Percentiles rank a stretch among this genome's conserved stretches.
Evolutionary conservation across 2,329 filamentous ascomycete genomes (phyloP).

Genomic region (Macrophomina pseudophaseolina): DNA sequence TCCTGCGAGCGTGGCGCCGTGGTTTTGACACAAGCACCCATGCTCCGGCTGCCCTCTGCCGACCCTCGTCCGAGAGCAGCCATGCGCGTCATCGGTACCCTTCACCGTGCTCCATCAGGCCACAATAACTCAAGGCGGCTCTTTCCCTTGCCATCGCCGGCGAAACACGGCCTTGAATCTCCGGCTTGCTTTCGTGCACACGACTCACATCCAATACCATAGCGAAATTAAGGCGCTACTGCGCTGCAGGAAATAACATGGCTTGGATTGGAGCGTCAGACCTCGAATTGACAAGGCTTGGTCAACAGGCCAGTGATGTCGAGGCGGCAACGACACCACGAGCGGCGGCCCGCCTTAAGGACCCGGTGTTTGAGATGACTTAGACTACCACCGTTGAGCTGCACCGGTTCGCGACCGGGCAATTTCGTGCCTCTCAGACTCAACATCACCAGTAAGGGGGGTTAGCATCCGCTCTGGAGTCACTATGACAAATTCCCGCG

Average conservation of each 20-base stretch:
- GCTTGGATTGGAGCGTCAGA: constrained; percentile 6
- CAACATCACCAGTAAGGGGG: not conserved
- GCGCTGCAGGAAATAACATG: not conserved
- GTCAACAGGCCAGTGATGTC: not conserved
- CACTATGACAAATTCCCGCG: constrained; percentile 1
- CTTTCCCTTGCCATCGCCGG: not conserved
- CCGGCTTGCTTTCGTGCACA: not conserved
- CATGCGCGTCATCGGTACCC: constrained; percentile 15
- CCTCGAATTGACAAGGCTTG: not conserved
- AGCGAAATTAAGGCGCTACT: not conserved
- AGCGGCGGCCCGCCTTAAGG: constrained; percentile 9
- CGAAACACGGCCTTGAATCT: not conserved
- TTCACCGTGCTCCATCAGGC: not conserved
- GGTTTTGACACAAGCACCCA: not conserved
- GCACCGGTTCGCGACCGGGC: constrained; percentile 8
- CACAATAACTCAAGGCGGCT: constrained; percentile 12
- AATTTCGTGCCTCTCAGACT: not conserved
- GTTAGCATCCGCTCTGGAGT: not conserved
- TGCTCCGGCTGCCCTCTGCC: not conserved
- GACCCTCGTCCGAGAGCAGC: constrained; percentile 4
- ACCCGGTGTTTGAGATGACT: constrained; percentile 1
- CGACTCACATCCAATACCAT: not conserved
- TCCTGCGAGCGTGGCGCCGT: not conserved
- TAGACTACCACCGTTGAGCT: constrained; percentile 8
- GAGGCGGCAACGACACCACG: not conserved